Base-by-base conservation (phyloP, 2,329 filamentous ascomycete species). In the Paradendryphiella salina region DNA sequence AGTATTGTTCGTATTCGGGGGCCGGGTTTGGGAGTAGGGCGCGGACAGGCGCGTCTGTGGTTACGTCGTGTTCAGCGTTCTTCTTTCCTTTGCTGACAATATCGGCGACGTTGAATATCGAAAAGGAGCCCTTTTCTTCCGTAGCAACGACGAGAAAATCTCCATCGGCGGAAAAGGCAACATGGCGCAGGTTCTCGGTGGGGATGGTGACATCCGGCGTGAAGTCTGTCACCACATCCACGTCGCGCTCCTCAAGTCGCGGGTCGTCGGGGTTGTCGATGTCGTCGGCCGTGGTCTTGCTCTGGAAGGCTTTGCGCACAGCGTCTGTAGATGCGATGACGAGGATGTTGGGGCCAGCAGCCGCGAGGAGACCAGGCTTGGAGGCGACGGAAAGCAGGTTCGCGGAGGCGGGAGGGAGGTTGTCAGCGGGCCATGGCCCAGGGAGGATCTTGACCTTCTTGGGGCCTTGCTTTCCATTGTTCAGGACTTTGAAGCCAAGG, bases 111-210 rank as follows among this genome's bases (percentile, higher is more conserved):
- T 96, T 54, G 40, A 59, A 97, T 2, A 96, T 87, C 3, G 88
- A 87, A 54, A 99, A 76, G 4, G 91, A 90, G 28, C 90, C 88
- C 9, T 89, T 88, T 46, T 82, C 79, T 73, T 96, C 89, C 2
- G 90, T 89, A 9, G 90, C 90, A 20, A 96, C 78, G 29, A 96
- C 82, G 53, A 99, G 78, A 61, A 88, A 90, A 62, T 84, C 85
- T 69, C 96, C 95, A 65, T 95, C 89, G n/a, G 89, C 83, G 0
- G 90, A 93, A 71, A 99, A 99, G 13, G 87, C 85, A 15, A 99
- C 80, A 71, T 99, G 94, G 9, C 90, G 95, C 46, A 96, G 82
- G 61, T 88, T 85, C 65, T 88, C 83, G 64, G 95, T 81, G 1
- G 85, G 78, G 5, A 97, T 81, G 52, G 80, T 87, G 43, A 89